phyloP scores from a whole-genome alignment of 176 grass and related monocot species.

The Pontederia crassipes region DNA sequence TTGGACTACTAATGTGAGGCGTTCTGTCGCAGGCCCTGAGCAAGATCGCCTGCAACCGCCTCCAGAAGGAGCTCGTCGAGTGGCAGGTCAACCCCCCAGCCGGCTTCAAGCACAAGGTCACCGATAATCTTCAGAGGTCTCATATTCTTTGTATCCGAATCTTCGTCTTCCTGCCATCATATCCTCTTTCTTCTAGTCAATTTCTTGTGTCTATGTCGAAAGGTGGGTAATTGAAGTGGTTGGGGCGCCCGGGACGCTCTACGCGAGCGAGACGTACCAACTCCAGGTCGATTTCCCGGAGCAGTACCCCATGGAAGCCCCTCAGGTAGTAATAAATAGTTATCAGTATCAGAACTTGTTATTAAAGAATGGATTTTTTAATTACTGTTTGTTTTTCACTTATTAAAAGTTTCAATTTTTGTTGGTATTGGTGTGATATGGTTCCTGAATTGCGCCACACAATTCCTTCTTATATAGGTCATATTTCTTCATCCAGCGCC shows the following conservation, averaged over 20 bases:
- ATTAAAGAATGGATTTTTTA: background rate
- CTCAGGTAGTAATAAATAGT: slow-evolving; percentile 28
- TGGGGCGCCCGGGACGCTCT: slow-evolving; percentile 59
- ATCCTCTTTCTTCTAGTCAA: background rate
- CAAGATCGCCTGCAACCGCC: slow-evolving; percentile 78
- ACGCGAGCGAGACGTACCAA: slow-evolving; percentile 63
- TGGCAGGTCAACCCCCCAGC: slow-evolving; percentile 66
- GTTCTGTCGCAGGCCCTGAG: slow-evolving; percentile 49
- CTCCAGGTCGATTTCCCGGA: slow-evolving; percentile 90
- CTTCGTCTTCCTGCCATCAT: background rate
- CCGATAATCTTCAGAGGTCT: slow-evolving; percentile 81
- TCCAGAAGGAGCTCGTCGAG: slow-evolving; percentile 86
- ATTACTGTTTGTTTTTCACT: background rate
- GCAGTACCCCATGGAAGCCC: slow-evolving; percentile 96
- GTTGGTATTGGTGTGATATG: background rate
- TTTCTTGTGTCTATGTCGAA: background rate
- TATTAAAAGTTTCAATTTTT: background rate
- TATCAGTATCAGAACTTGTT: background rate
- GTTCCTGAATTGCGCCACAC: background rate
- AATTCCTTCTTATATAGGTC: slow-evolving; percentile 25
- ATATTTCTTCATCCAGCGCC: slow-evolving; percentile 91
- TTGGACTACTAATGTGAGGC: background rate
- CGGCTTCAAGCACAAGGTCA: slow-evolving; percentile 67
- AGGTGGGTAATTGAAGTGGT: slow-evolving; percentile 87
- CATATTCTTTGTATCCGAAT: background rate